A percentile compares a stretch with the other conserved stretches of the same genome.
Evolutionary conservation across 1,139 yeast genomes (phyloP).

Genomic region (Geotrichum bryndzae): DNA sequence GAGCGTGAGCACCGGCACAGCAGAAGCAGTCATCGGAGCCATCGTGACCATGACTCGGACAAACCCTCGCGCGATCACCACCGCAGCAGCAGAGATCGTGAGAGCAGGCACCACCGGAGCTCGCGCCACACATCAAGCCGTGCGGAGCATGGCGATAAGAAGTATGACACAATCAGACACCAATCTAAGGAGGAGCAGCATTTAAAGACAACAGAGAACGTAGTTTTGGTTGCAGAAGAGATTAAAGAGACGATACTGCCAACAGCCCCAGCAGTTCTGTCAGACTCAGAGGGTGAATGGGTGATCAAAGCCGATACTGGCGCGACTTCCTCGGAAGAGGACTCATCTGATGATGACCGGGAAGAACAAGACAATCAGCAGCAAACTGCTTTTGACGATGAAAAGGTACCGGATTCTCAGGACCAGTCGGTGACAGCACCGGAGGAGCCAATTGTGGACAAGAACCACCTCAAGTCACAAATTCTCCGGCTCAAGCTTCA

Average conservation of each 20-base stretch:
- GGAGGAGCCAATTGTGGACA: slow-evolving; percentile 13
- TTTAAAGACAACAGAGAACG: slow-evolving; percentile 2
- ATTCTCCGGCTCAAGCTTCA: slow-evolving; percentile 36
- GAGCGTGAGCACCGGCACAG: slow-evolving; percentile 10
- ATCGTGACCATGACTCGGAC: background rate
- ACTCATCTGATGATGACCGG: background rate
- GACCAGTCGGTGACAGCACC: background rate
- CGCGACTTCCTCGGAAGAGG: background rate
- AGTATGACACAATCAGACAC: background rate
- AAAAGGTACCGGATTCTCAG: background rate
- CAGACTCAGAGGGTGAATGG: slow-evolving; percentile 27
- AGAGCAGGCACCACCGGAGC: background rate
- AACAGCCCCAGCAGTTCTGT: background rate
- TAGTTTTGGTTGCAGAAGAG: background rate
- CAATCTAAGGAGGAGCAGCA: background rate
- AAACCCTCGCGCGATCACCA: background rate
- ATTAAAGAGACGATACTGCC: background rate
- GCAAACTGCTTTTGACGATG: background rate
- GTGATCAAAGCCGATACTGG: slow-evolving; percentile 25
- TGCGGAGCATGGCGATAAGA: background rate
- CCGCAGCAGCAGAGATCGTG: background rate
- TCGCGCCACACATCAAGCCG: background rate
- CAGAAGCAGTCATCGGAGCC: background rate
- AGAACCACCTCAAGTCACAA: slow-evolving; percentile 37
- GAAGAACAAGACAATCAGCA: slow-evolving; percentile 5